Evolutionary conservation across 1,284 basidiomycete species (phyloP), one percentile per base, ranked within the genome.

Genomic region (Ustilago cynodontis): DNA sequence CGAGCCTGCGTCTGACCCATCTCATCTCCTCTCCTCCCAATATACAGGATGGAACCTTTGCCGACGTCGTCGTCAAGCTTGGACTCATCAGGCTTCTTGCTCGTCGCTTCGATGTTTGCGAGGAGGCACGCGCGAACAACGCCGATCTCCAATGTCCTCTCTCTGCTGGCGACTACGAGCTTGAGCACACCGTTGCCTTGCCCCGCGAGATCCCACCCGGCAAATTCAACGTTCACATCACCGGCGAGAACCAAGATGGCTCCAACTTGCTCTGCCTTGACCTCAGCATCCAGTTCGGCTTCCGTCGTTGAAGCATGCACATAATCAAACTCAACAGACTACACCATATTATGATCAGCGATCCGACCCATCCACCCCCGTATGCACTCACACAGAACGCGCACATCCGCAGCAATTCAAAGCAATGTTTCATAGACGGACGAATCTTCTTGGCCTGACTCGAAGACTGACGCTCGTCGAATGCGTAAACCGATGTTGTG

Each of bases 231-330:
- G 91, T 99, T 60, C 86, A 89, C 49, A 90, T 95, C 24, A 86
- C 87, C 8, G 95, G 91, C 1, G 93, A 90, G 83, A 94, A 93
- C 1, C 89, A 81, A n/a, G 90, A 92, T 0, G 94, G 95, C 1
- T 91, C 92, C 0, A 90, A 92, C 69, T 86, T 97, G 88, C 81
- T 93, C 47, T 98, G 95, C 87, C 87, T 95, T 74, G 88, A 94
- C 78, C 88, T 98, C 53, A 71, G 67, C 62, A 91, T 95, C 59
- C 90, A 88, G 78, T 89, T 89, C 71, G 65, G 70, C 29, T 69
- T 69, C 66, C 74, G 70, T 35, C 65, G 74, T 29, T 77, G 35
- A 64, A 16, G n/a, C 41, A 14, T 10, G 9, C 24, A n/a, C 47
- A 26, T 18, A 14, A 26, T 51, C 20, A 8, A 10, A 35, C 29